Evolutionary conservation across 345 rosid species (phyloP).

Genomic region (Boechera stricta): DNA sequence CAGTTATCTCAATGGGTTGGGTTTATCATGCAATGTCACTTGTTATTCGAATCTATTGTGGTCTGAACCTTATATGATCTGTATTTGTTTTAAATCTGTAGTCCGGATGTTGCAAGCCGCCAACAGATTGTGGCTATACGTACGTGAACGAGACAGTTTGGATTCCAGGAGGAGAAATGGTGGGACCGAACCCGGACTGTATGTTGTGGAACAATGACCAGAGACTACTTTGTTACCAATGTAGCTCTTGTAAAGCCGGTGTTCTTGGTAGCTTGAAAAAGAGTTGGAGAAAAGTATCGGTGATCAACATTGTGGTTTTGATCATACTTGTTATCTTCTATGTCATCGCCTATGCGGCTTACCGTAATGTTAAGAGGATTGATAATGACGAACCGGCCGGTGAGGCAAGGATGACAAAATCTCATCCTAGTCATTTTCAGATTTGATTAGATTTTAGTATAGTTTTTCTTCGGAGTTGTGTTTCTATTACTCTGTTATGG

Average conservation of each 20-base stretch:
- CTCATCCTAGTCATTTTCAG: slow-evolving; percentile 71
- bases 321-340: slow-evolving; percentile 79
- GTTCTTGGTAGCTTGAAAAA: slow-evolving; percentile 81
- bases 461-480: background rate
- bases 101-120: slow-evolving; percentile 99
- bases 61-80: background rate
- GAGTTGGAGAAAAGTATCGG: slow-evolving; percentile 96
- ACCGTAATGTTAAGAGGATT: slow-evolving; percentile 72
- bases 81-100: slow-evolving; percentile 35
- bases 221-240: slow-evolving; percentile 65
- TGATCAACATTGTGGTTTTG: slow-evolving; percentile 77
- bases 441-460: slow-evolving; percentile 36
- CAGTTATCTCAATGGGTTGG: too few species aligned
- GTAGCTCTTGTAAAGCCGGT: slow-evolving; percentile 92
- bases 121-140: slow-evolving; percentile 70
- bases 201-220: slow-evolving; percentile 77
- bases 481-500: background rate
- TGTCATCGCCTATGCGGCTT: slow-evolving; percentile 78
- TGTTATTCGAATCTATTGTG: background rate
- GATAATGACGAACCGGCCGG: slow-evolving; percentile 86
- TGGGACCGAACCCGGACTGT: slow-evolving; percentile 61
- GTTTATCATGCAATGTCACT: background rate
- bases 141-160: slow-evolving; percentile 81
- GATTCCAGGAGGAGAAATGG: slow-evolving; percentile 51
- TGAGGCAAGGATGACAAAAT: slow-evolving; percentile 76